These are phyloP conservation scores for Eimeria necatrix DNA, from an alignment of 169 alveolate species.

Conservation along the genomic window DNA sequence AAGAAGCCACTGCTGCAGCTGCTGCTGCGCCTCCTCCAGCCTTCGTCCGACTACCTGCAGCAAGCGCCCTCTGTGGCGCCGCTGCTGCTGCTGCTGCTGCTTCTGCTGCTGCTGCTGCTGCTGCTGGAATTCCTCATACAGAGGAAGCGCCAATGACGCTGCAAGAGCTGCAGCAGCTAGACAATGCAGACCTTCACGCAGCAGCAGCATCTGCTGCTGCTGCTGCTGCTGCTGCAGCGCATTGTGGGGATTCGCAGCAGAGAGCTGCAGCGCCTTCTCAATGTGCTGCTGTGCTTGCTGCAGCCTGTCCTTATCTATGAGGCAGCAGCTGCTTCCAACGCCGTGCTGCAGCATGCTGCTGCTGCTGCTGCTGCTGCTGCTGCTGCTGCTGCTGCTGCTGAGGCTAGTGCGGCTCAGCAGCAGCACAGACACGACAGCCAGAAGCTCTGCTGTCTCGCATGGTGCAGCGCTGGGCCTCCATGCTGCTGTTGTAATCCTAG, in stretches of 20 bases:
- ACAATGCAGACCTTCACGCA: slow-evolving; percentile 14
- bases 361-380: slow-evolving; percentile 56
- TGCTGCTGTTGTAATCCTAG: slow-evolving; percentile 5
- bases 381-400: slow-evolving; percentile 40
- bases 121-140: slow-evolving; percentile 44
- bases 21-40: not conserved
- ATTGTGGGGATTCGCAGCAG: not conserved
- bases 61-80: not conserved
- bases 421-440: slow-evolving; percentile 19
- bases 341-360: slow-evolving; percentile 43
- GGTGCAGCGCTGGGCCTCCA: not conserved
- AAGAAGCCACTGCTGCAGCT: slow-evolving; percentile 1
- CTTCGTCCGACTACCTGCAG: not conserved
- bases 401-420: not conserved
- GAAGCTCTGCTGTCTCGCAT: slow-evolving; percentile 52
- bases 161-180: slow-evolving; percentile 47
- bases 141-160: slow-evolving; percentile 18
- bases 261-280: slow-evolving; percentile 39
- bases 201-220: slow-evolving; percentile 54
- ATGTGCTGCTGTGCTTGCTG: slow-evolving; percentile 75
- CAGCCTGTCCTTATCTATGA: slow-evolving; percentile 15
- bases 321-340: not conserved
- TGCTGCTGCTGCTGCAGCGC: slow-evolving; percentile 46
- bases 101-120: slow-evolving; percentile 67
- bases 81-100: slow-evolving; percentile 14